Conservation (phyloP, 176 grass and related monocot genomes). For the Leersia perrieri region DNA sequence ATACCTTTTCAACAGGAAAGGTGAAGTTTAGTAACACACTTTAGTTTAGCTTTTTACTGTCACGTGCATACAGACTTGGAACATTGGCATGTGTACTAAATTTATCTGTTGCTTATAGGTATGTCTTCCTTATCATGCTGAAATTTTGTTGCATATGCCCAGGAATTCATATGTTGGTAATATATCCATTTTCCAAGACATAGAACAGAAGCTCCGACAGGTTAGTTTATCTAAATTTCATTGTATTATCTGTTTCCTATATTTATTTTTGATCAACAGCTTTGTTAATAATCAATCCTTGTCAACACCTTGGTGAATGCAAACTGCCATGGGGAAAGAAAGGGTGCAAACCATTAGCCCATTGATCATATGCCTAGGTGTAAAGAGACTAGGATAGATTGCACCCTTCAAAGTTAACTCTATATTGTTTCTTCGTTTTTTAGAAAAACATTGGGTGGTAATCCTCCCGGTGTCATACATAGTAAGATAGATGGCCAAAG, state of each 20-base stretch:
- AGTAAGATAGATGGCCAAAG: neutral
- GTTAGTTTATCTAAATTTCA: constrained; percentile 43
- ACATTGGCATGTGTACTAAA: constrained; percentile 11
- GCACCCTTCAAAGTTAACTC: neutral
- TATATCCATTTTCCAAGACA: constrained; percentile 68
- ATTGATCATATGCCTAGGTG: neutral
- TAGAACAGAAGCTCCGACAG: constrained; percentile 84
- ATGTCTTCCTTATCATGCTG: constrained; percentile 20
- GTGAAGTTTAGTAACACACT: neutral
- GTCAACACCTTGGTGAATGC: neutral
- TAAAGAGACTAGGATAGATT: neutral
- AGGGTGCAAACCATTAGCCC: neutral
- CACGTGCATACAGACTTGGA: neutral
- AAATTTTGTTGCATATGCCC: constrained; percentile 36
- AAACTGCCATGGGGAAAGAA: neutral
- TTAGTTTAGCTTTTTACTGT: constrained; percentile 4
- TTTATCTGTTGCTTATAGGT: neutral
- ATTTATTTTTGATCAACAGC: neutral
- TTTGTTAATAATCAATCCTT: neutral
- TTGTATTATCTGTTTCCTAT: neutral
- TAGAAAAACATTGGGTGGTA: neutral
- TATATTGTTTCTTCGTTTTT: neutral
- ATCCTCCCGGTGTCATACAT: neutral
- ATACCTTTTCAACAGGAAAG: constrained; percentile 1
- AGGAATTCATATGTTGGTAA: constrained; percentile 95